Conservation (phyloP, 805 yeast genomes). For the Metschnikowia lochheadii region DNA sequence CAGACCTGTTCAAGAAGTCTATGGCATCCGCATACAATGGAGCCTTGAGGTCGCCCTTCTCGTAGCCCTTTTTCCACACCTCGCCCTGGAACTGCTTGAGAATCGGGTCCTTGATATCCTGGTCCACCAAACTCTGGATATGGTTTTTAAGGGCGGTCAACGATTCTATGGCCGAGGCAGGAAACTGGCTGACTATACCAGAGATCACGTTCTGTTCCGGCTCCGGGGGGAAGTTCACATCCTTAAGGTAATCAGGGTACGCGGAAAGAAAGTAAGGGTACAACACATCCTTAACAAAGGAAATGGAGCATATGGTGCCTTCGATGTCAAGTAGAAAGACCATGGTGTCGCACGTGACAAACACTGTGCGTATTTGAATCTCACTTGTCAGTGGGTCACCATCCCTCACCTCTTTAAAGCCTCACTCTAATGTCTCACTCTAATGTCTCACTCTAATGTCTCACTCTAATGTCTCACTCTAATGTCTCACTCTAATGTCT, state of each 20-base stretch:
- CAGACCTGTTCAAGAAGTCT: conserved; percentile 38
- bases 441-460: no score
- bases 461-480: no score
- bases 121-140: conserved; percentile 52
- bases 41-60: conserved; percentile 67
- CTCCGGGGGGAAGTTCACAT: conserved; percentile 21
- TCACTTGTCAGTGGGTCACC: no score
- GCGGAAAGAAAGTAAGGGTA: conserved; percentile 68
- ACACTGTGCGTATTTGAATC: not conserved
- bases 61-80: conserved; percentile 80
- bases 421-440: no score
- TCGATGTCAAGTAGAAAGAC: conserved; percentile 68
- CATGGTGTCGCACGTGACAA: conserved; percentile 6
- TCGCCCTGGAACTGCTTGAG: conserved; percentile 79
- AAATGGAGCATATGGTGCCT: conserved; percentile 89
- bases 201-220: conserved; percentile 19
- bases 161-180: conserved; percentile 27
- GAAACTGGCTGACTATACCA: conserved; percentile 43
- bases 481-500: no score
- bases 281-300: conserved; percentile 75
- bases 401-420: no score
- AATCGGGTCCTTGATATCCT: conserved; percentile 73
- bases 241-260: conserved; percentile 40
- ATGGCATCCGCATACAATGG: conserved; percentile 77
- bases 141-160: conserved; percentile 38